Base-by-base conservation (phyloP, 345 rosid species). In the Linum lewisii region DNA sequence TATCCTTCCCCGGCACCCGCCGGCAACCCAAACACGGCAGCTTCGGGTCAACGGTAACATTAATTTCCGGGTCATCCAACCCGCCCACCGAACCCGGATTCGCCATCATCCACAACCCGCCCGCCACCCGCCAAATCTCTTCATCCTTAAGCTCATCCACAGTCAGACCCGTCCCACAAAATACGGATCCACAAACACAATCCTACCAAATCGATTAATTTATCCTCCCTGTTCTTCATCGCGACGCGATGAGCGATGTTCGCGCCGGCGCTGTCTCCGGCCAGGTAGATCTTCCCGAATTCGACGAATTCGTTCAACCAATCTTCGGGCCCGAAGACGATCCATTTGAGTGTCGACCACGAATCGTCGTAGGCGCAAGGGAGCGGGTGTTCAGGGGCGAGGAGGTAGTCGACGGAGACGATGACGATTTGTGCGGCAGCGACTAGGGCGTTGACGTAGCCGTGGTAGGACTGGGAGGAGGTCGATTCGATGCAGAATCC, bases 341-440 rank as follows among this genome's bases (percentile, higher is more conserved):
- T 77, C 78, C 78, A 73, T 23, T 73, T 68, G 11, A 79, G 72
- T 1, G 66, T 76, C 13, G 69, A 57, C 80, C 76, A 70, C 34
- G 69, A 69, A 21, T 75, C 83, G 7, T 79, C 68, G 34, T 70
- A 78, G 1, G 68, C 72, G 2, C 63, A 22, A 7, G 77, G 77
- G 24, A 78, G 63, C 20, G 59, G 70, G 55, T 72, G 60, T 45
- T 75, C 79, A 1, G 77, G 79, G 42, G 75, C 77, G n/a, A 67
- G 60, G 50, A 80, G 52, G 74, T 78, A 75, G 54, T 78, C 79
- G 7, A 78, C 51, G 6, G 78, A 70, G 61, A 79, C 70, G 0
- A 59, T 61, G 0, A 79, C 24, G 2, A 68, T 58, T 47, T 66
- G 47, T 10, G 78, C 72, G 21, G 62, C 57, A 8, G 67, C 57